Base-by-base conservation (phyloP, 345 rosid genomes). In the Theobroma cacao region DNA sequence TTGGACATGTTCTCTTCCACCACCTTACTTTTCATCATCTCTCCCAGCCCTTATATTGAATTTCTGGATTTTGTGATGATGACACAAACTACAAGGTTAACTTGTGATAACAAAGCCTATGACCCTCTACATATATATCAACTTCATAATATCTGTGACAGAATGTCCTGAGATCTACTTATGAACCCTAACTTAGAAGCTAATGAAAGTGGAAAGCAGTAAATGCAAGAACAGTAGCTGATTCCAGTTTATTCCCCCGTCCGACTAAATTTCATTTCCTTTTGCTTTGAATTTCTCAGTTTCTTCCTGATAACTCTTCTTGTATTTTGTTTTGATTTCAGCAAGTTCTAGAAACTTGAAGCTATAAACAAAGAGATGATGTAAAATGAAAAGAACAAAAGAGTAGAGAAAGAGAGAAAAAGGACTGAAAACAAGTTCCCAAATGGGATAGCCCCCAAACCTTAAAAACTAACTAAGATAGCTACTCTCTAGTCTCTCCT, bases 1-100 rank as follows among this genome's bases (percentile, higher is more conserved):
- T 89, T 90, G 14, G 98, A 89, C 84, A 90, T 80, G 60, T 84
- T 88, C 75, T 91, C 92, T 61, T 88, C 91, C 83, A 74, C 73
- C 71, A 76, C 65, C 78, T 74, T 58, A 65, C 83, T 79, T 79
- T 76, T 83, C 81, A 81, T 78, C 84, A 78, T 84, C 81, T 78
- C 13, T 72, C 60, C 30, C n/a, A n/a, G n/a, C n/a, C 43, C 40
- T 7, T 47, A 20, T 11, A 10, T 62, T 47, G 53, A 3, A 56
- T 56, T 18, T 17, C 30, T 61, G 5, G 33, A 66, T 28, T 62
- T n/a, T 28, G 52, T 14, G 73, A 48, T 26, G 87, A 47, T 77
- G 82, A 80, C 68, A 66, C 66, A 45, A 61, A 58, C 74, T 79
- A 52, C 68, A 73, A 79, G 64, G 74, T 77, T 77, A 71, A 61